A percentile compares a stretch with the other conserved stretches of the same genome.
These are phyloP conservation scores for Lactifluus rugatus DNA, from an alignment of 768 basidiomycete genomes.

Conservation along the genomic window DNA sequence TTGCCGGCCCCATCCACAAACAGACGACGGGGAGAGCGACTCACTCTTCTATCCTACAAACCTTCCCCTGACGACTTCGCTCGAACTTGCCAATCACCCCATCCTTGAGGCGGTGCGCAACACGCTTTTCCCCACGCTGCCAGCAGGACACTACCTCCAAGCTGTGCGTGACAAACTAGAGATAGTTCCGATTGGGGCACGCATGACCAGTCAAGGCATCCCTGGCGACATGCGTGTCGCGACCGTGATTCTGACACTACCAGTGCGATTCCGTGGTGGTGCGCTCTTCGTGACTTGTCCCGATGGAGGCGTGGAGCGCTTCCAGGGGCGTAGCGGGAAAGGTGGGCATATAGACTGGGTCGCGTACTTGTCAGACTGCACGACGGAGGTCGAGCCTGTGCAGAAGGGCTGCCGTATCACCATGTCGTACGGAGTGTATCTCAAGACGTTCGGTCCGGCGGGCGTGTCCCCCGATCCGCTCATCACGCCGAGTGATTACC, in stretches of 20 bases:
- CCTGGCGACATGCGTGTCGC: constrained; percentile 61
- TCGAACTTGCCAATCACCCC: constrained; percentile 75
- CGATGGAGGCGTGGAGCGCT: constrained; percentile 51
- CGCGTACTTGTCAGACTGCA: constrained; percentile 64
- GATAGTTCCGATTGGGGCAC: constrained; percentile 50
- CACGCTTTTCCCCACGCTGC: constrained; percentile 62
- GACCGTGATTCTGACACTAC: constrained; percentile 64
- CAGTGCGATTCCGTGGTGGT: constrained; percentile 66
- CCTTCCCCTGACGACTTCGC: constrained; percentile 62
- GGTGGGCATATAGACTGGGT: constrained; percentile 68
- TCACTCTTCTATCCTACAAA: constrained; percentile 64
- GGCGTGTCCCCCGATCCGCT: constrained; percentile 47
- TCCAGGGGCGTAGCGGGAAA: constrained; percentile 51
- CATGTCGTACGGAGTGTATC: constrained; percentile 61
- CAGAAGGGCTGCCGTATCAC: constrained; percentile 60
- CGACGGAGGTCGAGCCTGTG: constrained; percentile 63
- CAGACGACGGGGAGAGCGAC: constrained; percentile 45
- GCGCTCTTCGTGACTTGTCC: constrained; percentile 46
- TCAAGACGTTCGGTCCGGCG: constrained; percentile 55
- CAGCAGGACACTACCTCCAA: constrained; percentile 59
- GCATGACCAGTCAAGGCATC: constrained; percentile 45
- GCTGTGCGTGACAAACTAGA: constrained; percentile 62
- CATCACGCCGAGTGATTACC: constrained; percentile 61
- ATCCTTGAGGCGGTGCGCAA: constrained; percentile 68
- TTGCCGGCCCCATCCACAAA: constrained; percentile 54